Conservation (phyloP, 2,329 filamentous ascomycete genomes). For the Parascedosporium putredinis region DNA sequence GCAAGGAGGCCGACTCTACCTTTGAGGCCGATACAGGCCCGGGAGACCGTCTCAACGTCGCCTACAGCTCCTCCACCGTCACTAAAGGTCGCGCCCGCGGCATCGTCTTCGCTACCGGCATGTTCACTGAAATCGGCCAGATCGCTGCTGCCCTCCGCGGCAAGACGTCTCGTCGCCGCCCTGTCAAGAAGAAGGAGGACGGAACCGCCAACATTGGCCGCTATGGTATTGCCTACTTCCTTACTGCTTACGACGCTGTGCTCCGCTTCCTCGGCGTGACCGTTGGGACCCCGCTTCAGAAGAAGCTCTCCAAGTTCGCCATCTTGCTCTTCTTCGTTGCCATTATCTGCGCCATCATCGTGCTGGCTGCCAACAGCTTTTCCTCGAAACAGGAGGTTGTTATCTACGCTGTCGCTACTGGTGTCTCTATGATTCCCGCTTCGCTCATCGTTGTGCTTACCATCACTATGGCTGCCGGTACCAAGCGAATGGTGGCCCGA, state of each 20-base stretch:
- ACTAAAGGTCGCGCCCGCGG: slow-evolving; percentile 50
- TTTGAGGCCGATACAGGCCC: slow-evolving; percentile 31
- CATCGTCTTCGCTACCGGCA: slow-evolving; percentile 51
- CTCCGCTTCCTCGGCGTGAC: slow-evolving; percentile 37
- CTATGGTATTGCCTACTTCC: slow-evolving; percentile 24
- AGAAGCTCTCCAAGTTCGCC: slow-evolving; percentile 59
- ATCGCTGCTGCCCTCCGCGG: slow-evolving; percentile 40
- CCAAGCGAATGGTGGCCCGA: slow-evolving; percentile 41
- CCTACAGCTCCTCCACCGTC: slow-evolving; percentile 52
- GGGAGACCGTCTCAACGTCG: slow-evolving; percentile 52
- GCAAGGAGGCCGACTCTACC: slow-evolving; percentile 36
- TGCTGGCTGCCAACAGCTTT: slow-evolving; percentile 32
- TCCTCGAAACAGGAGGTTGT: slow-evolving; percentile 27
- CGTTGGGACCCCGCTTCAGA: slow-evolving; percentile 58
- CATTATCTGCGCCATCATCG: slow-evolving; percentile 33
- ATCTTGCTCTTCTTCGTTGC: slow-evolving; percentile 55
- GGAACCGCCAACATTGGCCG: slow-evolving; percentile 21
- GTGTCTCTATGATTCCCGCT: slow-evolving; percentile 39
- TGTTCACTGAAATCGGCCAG: slow-evolving; percentile 51
- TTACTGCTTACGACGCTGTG: slow-evolving; percentile 25
- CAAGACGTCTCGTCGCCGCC: slow-evolving; percentile 4
- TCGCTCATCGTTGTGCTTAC: slow-evolving; percentile 42
- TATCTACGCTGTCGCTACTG: slow-evolving; percentile 34
- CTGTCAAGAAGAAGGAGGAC: slow-evolving; percentile 20
- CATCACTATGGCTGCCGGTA: slow-evolving; percentile 48